These are phyloP conservation scores for Chenopodium berlandieri DNA, from an alignment of 148 eudicot species.

Conservation along the genomic window DNA sequence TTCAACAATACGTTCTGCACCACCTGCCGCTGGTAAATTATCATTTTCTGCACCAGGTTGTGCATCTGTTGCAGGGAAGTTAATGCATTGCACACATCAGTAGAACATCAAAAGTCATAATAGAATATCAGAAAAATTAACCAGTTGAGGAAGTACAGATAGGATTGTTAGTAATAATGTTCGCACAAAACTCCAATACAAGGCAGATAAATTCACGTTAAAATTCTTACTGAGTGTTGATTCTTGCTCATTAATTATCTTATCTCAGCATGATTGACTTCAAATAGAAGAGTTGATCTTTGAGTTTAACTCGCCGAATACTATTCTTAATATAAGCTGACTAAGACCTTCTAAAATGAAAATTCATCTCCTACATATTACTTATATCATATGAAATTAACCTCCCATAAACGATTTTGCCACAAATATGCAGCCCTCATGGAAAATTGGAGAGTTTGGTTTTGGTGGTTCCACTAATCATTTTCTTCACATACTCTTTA, in stretches of 20 bases:
- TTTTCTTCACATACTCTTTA: too few relatives aligned
- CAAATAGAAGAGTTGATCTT: not conserved
- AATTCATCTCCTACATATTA: not conserved
- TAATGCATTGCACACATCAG: not conserved
- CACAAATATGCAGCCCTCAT: not conserved
- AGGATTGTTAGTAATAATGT: not conserved
- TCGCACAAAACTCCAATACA: not conserved
- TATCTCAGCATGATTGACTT: not conserved
- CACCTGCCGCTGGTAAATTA: conserved; percentile 29
- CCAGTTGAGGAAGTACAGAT: not conserved
- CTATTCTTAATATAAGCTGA: not conserved
- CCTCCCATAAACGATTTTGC: not conserved
- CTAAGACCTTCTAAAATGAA: not conserved
- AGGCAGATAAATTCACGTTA: not conserved
- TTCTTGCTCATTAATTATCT: not conserved
- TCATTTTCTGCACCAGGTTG: conserved; percentile 61
- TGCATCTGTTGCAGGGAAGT: conserved; percentile 46
- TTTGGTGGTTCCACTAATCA: not conserved
- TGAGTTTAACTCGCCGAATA: not conserved
- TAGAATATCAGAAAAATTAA: not conserved
- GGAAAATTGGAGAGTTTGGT: not conserved
- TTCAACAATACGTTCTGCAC: conserved; percentile 27
- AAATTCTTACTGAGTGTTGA: not conserved
- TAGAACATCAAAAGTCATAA: not conserved
- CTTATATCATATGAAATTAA: not conserved